Percentiles rank a stretch among this genome's conserved stretches.
Evolutionary conservation across 228 moss, liverwort and hornwort genomes (phyloP).

Genomic region (Sphagnum fallax): DNA sequence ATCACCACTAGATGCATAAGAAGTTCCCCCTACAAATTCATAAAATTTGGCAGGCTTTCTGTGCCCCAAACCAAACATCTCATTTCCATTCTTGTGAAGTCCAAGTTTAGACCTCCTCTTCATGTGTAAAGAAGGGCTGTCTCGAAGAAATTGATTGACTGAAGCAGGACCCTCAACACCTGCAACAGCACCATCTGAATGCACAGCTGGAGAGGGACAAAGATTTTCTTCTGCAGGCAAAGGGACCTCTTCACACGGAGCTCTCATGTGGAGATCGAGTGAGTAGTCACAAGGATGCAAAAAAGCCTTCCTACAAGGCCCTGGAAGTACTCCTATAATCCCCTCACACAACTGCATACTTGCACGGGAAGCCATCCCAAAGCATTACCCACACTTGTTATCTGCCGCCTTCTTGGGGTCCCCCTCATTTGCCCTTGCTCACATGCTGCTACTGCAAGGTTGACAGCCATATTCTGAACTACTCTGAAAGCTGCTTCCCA

Average conservation of each 20-base stretch:
- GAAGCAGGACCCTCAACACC: neutral
- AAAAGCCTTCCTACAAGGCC: neutral
- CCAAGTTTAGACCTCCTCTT: neutral
- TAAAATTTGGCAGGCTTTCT: neutral
- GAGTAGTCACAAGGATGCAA: neutral
- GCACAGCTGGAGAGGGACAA: neutral
- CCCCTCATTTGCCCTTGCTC: neutral
- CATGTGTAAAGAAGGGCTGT: neutral
- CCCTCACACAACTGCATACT: neutral
- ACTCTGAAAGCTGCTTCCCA: too few species aligned
- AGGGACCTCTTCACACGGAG: neutral
- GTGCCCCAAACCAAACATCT: neutral
- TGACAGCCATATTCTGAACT: too few species aligned
- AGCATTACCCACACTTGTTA: neutral
- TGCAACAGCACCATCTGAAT: neutral
- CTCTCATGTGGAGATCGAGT: neutral
- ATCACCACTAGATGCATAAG: neutral
- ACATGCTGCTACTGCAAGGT: too few species aligned
- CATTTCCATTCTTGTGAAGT: neutral
- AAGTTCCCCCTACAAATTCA: neutral
- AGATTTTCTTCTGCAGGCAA: neutral
- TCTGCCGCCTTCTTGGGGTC: neutral
- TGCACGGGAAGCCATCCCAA: neutral
- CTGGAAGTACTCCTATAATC: neutral
- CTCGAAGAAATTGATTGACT: neutral